Evolutionary conservation across 2,329 filamentous ascomycete species (phyloP).

Genomic region (Colletotrichum sp.): DNA sequence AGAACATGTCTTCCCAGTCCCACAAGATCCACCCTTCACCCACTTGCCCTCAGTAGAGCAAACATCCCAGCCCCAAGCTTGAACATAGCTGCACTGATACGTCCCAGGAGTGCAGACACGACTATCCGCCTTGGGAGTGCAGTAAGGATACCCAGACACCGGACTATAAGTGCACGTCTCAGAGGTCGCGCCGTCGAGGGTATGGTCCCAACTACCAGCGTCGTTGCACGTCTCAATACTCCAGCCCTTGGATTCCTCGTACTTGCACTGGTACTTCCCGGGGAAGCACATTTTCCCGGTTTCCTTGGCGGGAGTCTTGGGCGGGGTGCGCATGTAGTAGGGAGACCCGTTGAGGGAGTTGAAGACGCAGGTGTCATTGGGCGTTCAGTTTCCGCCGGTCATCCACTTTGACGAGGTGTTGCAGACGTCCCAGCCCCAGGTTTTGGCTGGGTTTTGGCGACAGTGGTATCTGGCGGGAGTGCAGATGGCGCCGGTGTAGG

Average conservation of each 20-base stretch:
- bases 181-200: neutral
- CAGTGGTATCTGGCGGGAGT: neutral
- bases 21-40: neutral
- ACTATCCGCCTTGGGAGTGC: neutral
- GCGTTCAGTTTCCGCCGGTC: neutral
- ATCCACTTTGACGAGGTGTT: neutral
- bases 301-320: neutral
- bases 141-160: conserved; percentile 8
- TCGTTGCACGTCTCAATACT: neutral
- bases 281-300: neutral
- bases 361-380: conserved; percentile 13
- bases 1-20: neutral
- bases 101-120: neutral
- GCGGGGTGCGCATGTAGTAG: conserved; percentile 3
- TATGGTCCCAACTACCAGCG: neutral
- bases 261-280: neutral
- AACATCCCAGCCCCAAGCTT: neutral
- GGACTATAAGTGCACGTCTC: conserved; percentile 13
- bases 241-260: neutral
- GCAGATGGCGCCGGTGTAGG: neutral
- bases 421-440: conserved; percentile 1
- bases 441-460: neutral
- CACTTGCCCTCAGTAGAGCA: neutral
- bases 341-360: conserved; percentile 14
- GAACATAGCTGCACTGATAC: neutral